Evolutionary conservation across 257 asterid genomes (phyloP), one percentile per base, ranked within the genome.

Genomic region (Plantago elongata): DNA sequence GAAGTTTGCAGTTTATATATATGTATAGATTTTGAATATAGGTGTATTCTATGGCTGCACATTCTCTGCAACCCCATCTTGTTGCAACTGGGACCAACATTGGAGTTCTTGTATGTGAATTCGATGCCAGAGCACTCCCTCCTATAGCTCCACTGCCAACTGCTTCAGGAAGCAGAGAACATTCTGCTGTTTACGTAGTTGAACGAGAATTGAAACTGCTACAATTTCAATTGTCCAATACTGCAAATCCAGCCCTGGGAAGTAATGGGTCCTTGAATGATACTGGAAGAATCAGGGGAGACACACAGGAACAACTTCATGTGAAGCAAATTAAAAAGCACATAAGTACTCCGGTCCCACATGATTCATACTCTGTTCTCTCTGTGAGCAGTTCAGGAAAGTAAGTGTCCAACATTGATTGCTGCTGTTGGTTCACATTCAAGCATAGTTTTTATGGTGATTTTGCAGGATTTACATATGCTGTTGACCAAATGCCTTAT

Each of bases 341-440:
- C 71, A 84, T 87, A 47, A 89, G 91, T 73, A 87, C 97, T 67
- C 97, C 99, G 62, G 97, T 90, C 82, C 96, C 99, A 30, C 97
- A 93, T 51, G 97, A 93, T 75, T 93, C 99, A 15, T 83, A 87
- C 81, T 85, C 97, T 0, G 90, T 89, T 78, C 90, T 89, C 64
- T 93, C 99, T 47, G 87, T 93, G 69, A 93, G 99, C 96, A 89
- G 97, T 74, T 86, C 99, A 3, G 99, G 99, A 59, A 93, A 93
- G 99, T 93, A 87, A 83, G 99, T 85, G 71, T 51, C 47, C 51
- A 22, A 54, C 57, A 30, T 54, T 18, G 46, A 64, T 49, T 57
- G 47, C 60, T 47, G 60, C 14, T 3, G 43, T 63, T 43, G 37
- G 67, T 22, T 50, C 37, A 57, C 9, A 57, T 67, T 67, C 37